phyloP scores from a whole-genome alignment of 1,284 basidiomycete genomes.

The Malassezia vespertilionis region DNA sequence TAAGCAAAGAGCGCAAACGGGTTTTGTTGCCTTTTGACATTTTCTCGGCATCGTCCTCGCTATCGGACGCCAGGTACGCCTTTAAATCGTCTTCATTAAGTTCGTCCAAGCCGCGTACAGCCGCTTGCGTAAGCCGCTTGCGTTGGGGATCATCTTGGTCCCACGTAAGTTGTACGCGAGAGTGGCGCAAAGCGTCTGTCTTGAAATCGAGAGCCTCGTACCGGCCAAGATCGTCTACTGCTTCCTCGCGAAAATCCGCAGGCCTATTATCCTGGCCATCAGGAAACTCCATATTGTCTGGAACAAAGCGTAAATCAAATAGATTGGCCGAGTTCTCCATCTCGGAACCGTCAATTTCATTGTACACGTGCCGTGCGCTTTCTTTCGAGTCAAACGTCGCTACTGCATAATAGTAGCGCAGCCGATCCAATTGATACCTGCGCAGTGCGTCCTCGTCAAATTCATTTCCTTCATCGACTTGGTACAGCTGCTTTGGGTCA shows the following conservation, averaged over 20 bases:
- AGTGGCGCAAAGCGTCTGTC: constrained; percentile 93
- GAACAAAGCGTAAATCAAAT: constrained; percentile 63
- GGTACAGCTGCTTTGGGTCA: constrained; percentile 45
- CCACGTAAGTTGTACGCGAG: constrained; percentile 96
- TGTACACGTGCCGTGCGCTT: constrained; percentile 69
- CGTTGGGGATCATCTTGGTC: constrained; percentile 93
- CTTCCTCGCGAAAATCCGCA: constrained; percentile 57
- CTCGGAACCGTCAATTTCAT: constrained; percentile 85
- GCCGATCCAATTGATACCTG: constrained; percentile 82
- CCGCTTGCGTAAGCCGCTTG: constrained; percentile 55
- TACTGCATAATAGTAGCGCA: constrained; percentile 93
- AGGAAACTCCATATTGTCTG: constrained; percentile 70
- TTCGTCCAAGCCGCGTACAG: constrained; percentile 23
- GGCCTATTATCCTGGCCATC: constrained; percentile 64
- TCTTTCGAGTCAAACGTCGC: constrained; percentile 73
- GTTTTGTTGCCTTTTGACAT: constrained; percentile 17
- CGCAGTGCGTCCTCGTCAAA: constrained; percentile 73
- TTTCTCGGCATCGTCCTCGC: constrained; percentile 26
- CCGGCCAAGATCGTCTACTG: constrained; percentile 55
- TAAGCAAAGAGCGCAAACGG: constrained; percentile 34
- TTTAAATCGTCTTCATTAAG: constrained; percentile 42
- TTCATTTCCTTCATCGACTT: constrained; percentile 45
- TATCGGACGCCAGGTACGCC: constrained; percentile 42
- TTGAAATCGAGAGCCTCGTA: constrained; percentile 82
- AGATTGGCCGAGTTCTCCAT: constrained; percentile 93